These are phyloP conservation scores for Penicillium fuscoglaucum DNA, from an alignment of 2,329 filamentous ascomycete species.

Conservation along the genomic window DNA sequence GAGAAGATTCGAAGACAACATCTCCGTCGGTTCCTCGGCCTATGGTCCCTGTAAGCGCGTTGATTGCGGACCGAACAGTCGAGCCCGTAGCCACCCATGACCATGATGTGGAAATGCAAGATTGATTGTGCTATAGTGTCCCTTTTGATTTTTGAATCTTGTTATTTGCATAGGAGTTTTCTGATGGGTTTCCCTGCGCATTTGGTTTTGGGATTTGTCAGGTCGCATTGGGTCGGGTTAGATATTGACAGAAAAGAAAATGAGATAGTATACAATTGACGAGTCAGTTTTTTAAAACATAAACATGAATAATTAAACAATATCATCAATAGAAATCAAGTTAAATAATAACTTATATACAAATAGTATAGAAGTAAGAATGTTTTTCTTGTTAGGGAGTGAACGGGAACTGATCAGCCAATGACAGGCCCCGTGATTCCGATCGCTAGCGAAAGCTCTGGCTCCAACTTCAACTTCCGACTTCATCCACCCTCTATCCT, in stretches of 20 bases:
- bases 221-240: slow-evolving; percentile 20
- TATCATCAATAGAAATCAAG: neutral
- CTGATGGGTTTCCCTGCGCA: slow-evolving; percentile 10
- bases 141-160: slow-evolving; percentile 15
- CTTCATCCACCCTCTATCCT: slow-evolving; percentile 37
- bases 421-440: slow-evolving; percentile 45
- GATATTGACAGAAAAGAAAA: slow-evolving; percentile 5
- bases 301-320: neutral
- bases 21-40: slow-evolving; percentile 34
- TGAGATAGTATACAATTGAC: slow-evolving; percentile 3
- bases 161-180: slow-evolving; percentile 26
- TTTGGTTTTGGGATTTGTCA: slow-evolving; percentile 11
- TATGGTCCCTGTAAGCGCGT: slow-evolving; percentile 53
- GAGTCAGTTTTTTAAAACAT: neutral
- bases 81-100: slow-evolving; percentile 47
- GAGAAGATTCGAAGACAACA: slow-evolving; percentile 22
- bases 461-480: slow-evolving; percentile 43
- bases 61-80: slow-evolving; percentile 56
- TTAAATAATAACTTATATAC: no score
- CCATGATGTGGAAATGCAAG: slow-evolving; percentile 60
- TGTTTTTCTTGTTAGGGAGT: slow-evolving; percentile 15
- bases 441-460: slow-evolving; percentile 45
- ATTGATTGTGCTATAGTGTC: slow-evolving; percentile 7
- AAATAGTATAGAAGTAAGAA: neutral
- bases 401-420: slow-evolving; percentile 32